phyloP scores from a whole-genome alignment of 2,329 filamentous ascomycete genomes.

The Plenodomus lindquistii region DNA sequence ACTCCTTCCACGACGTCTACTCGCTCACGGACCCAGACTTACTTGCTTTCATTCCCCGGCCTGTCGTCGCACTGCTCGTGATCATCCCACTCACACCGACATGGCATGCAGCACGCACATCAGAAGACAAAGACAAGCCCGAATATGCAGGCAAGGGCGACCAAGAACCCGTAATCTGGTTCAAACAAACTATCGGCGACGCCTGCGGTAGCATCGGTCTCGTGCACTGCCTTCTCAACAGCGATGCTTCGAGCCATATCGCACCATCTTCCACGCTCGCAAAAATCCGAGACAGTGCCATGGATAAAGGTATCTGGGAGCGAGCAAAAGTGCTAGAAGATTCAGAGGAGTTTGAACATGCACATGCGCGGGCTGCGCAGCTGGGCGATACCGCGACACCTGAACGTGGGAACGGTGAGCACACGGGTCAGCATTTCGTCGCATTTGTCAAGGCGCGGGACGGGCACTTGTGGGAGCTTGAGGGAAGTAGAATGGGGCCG shows the following conservation, averaged over 20 bases:
- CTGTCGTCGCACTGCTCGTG: constrained; percentile 58
- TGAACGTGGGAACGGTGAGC: constrained; percentile 29
- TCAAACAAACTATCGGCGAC: constrained; percentile 62
- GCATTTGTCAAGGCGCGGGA: constrained; percentile 53
- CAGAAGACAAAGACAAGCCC: constrained; percentile 46
- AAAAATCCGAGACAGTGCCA: constrained; percentile 49
- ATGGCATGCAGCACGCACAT: constrained; percentile 46
- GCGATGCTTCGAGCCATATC: constrained; percentile 50
- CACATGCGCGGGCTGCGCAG: constrained; percentile 48
- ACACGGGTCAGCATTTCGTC: constrained; percentile 50
- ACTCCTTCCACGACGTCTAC: constrained; percentile 60
- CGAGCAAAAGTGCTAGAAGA: constrained; percentile 59
- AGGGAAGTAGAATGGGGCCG: constrained; percentile 51
- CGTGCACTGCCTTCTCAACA: constrained; percentile 59
- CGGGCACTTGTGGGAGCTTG: constrained; percentile 53
- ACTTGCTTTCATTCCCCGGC: constrained; percentile 56
- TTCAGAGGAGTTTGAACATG: constrained; percentile 48
- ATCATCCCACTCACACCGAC: constrained; percentile 52
- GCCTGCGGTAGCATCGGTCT: constrained; percentile 63
- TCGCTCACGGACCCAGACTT: constrained; percentile 56
- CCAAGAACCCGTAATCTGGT: constrained; percentile 61
- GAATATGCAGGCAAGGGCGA: constrained; percentile 54
- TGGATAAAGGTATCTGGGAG: constrained; percentile 49
- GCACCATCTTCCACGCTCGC: constrained; percentile 49
- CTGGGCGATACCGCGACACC: constrained; percentile 48